Base-by-base conservation (phyloP, 352 stramenopile species). In the Globisporangium recalcitrans region DNA sequence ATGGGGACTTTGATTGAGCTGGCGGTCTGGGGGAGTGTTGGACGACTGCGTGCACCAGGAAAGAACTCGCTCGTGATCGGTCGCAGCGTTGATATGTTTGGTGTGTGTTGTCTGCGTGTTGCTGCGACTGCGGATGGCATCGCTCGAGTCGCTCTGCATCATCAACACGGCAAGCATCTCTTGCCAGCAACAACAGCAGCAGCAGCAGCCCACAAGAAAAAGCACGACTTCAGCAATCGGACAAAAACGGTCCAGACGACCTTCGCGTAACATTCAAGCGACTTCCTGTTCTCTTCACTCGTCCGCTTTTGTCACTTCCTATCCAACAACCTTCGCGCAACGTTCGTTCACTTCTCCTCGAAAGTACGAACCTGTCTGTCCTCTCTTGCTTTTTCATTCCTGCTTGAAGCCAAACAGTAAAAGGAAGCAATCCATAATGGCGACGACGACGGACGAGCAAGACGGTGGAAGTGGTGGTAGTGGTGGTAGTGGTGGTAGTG, bases 181-280 rank as follows among this genome's bases (percentile, higher is more conserved):
- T n/a, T 22, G 10, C 48, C 19, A 24, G 24, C 22, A 5, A 6
- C 27, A n/a, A n/a, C n/a, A n/a, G n/a, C n/a, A n/a, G n/a, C n/a
- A n/a, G n/a, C n/a, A n/a, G n/a, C n/a, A n/a, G 22, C 31, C 54
- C 58, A 63, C 58, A 64, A 64, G 58, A 64, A 64, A 64, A 64
- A 58, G 46, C 58, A 54, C 42, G 46, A 55, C 57, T 46, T 46
- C 48, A 7, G 34, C 36, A 60, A 52, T 46, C 16, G 4, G 38
- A 46, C 54, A 60, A 49, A 60, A 49, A 60, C 53, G 22, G 53
- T 34, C 32, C 53, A 36, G 14, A 0, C 16, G 5, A 42, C 24
- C 6, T 61, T 61, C 40, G 14, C 24, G 21, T 38, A 49, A 34
- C 53, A 22, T 59, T 59, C 53, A 38, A n/a, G 13, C 34, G 7